Conservation (phyloP, 208 protist genomes). For the Trypanosomatidae sp. region DNA sequence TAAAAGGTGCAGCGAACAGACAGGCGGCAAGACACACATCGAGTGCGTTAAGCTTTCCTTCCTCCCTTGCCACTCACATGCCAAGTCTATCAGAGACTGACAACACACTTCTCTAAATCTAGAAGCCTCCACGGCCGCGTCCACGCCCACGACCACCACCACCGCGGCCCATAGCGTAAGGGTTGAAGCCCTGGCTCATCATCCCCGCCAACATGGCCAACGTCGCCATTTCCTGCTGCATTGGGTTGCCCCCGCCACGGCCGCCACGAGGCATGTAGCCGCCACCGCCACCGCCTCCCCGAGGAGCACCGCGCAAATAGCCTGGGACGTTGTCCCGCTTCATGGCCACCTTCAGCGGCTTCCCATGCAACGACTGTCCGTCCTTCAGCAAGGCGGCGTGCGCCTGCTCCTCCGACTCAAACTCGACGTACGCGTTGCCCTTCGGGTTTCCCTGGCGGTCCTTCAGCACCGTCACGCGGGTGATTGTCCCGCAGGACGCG, state of each 20-base stretch:
- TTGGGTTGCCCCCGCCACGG: slow-evolving; percentile 22
- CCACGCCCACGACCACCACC: slow-evolving; percentile 39
- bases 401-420: slow-evolving; percentile 81
- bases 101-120: too few relatives aligned
- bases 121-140: slow-evolving; percentile 33
- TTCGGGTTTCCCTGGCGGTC: slow-evolving; percentile 92
- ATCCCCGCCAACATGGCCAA: slow-evolving; percentile 85
- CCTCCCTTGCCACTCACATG: too few relatives aligned
- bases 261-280: slow-evolving; percentile 27
- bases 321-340: slow-evolving; percentile 89
- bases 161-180: slow-evolving; percentile 43
- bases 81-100: too few relatives aligned
- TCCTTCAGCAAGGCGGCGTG: slow-evolving; percentile 84
- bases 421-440: slow-evolving; percentile 93
- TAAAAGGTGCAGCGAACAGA: too few relatives aligned
- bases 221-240: slow-evolving; percentile 69
- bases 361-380: slow-evolving; percentile 82
- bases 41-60: too few relatives aligned
- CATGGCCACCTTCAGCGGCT: slow-evolving; percentile 75
- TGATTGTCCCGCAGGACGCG: slow-evolving; percentile 82
- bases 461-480: slow-evolving; percentile 90
- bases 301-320: slow-evolving; percentile 62
- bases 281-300: too few relatives aligned
- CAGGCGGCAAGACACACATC: too few relatives aligned
- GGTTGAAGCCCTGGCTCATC: slow-evolving; percentile 79